Evolutionary conservation across 2,329 filamentous ascomycete species (phyloP), one percentile per base, ranked within the genome.

Genomic region (Colletotrichum plurivorum): DNA sequence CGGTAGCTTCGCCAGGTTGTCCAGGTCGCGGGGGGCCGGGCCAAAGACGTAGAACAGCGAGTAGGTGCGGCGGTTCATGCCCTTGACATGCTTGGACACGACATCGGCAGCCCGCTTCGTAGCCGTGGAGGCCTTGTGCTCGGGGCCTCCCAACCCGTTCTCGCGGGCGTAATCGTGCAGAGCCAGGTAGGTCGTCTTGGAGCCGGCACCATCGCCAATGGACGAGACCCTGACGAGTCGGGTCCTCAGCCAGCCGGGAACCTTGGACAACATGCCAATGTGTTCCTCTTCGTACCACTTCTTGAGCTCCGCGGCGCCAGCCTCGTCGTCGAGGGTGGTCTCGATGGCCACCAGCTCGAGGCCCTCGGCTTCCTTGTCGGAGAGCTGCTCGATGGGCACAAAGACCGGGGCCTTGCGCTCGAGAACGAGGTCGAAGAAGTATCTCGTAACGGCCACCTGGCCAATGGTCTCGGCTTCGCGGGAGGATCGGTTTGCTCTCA

Each of bases 1-100:
- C 3, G 85, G 82, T 4, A 88, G 80, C 1, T 79, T 79, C 1
- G 87, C 83, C 1, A 94, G 80, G 6, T 87, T 85, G 0, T 84
- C 74, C 4, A 95, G 83, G 72, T 95, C 92, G 25, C 93, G 87
- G 0, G 93, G 90, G 0, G 88, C 93, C 0, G 92, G 87, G 0
- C 93, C 93, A 75, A 97, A 97, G 12, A 92, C 90, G 78, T 96
- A 95, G 78, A 93, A 93, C 71, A 95, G 88, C 41, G 88, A 84
- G 79, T 93, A 96, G 0, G 85, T 84, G 18, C 92, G 85, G 52
- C 89, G 84, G 12, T 80, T 84, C 74, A 88, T 88, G 54, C 82
- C 79, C 22, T 84, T 85, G 12, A 93, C 86, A 15, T 89, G 85
- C 41, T 89, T 87, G 20, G 81, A 78, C 73, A 88, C 87, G 43